Base-by-base conservation (phyloP, 2,329 filamentous ascomycete genomes). In the Microdochium trichocladiopsis region DNA sequence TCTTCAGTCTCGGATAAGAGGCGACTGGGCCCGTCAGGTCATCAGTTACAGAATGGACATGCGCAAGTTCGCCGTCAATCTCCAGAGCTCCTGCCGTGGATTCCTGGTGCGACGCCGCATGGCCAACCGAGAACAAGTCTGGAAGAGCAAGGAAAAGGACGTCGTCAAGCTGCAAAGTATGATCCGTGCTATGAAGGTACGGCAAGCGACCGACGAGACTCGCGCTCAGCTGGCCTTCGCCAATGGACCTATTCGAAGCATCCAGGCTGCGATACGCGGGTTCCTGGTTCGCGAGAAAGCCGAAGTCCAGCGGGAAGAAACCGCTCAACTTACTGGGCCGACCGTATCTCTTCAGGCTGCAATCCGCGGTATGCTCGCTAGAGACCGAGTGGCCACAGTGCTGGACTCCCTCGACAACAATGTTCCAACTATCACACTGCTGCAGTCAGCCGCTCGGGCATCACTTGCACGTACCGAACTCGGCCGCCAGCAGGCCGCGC, bases 21-120 rank as follows among this genome's bases (percentile, higher is more conserved):
- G 91, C 51, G 90, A 95, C 61, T 96, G 90, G 71, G 81, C 89
- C 2, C 79, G 93, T 47, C 90, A 96, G 66, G 82, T 97, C 53
- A 82, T 86, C 58, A 81, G 83, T 55, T 96, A 96, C 69, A 83
- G 88, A 48, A 73, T 94, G 53, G 82, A 86, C 58, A 96, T 96
- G 92, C 81, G 83, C 52, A 79, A 74, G 21, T 96, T 95, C 63
- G 89, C 92, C 2, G 75, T 88, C 25, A 78, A 83, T 55, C 76
- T 96, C 14, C 92, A 96, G 67, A 90, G 88, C 55, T 77, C 82
- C 11, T 79, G 82, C 3, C 83, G 91, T 47, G 91, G 89, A 2
- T 83, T 88, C 64, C 72, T 96, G 37, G 78, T 86, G 23, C 83
- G 94, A 55, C 79, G 75, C 50, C 77, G 78, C 37, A 75, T 87